Evolutionary conservation across 2,329 filamentous ascomycete genomes (phyloP), one percentile per base, ranked within the genome.

Genomic region (Colletotrichum navitas): DNA sequence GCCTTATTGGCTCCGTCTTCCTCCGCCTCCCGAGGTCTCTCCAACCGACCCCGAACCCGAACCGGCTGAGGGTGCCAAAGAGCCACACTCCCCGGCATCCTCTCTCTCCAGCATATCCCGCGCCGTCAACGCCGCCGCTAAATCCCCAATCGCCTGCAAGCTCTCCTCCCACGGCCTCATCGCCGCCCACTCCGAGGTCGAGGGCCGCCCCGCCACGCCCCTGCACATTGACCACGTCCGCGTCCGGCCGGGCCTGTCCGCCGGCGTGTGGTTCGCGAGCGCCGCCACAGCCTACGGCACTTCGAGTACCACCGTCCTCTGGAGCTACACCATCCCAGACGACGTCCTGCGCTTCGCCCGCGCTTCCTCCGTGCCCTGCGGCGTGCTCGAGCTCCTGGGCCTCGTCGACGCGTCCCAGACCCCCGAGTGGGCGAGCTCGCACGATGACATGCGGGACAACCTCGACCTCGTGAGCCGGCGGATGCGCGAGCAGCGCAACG

Each of bases 261-360:
- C 81, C 39, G 87, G 87, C 11, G 78, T 83, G 12, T 91, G 89
- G 88, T 90, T 90, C 73, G 86, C 88, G 36, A 86, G 84, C 70
- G 85, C 84, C 1, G 84, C 84, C 0, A 90, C 88, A 1, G 88
- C 89, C 0, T 85, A 87, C 69, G 85, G 86, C 26, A 88, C 86
- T 1, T 82, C 85, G 0, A 85, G 82, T 61, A 83, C 86, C 74
- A 89, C 88, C 0, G 83, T 89, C 12, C 81, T 91, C 3, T 91
- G 89, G 89, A 88, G 86, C 76, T 90, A 89, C 80, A 84, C 85
- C 67, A 89, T 90, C 58, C 87, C 88, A 0, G 82, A 86, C 26
- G 82, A 84, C 3, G 79, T 90, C 5, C 75, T 89, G 1, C 73
- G 80, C 0, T 88, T 91, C 69, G 79, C 87, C 2, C 82, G 85